These are phyloP conservation scores for Phaeosphaeria sp. DNA, from an alignment of 2,329 filamentous ascomycete genomes.

Conservation along the genomic window DNA sequence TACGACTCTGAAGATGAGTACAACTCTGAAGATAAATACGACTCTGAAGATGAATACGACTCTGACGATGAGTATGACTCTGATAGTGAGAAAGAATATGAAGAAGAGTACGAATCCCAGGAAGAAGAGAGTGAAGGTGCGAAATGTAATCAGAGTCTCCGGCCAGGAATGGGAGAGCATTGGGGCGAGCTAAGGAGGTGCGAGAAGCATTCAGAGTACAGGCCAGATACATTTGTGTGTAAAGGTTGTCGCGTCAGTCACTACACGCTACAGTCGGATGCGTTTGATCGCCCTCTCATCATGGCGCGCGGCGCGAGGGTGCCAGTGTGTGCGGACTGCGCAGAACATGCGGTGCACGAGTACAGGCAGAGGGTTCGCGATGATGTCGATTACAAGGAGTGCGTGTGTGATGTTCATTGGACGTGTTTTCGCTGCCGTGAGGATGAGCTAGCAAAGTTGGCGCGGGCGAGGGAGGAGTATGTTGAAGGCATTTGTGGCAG, in stretches of 20 bases:
- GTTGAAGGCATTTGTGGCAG: slow-evolving; percentile 4
- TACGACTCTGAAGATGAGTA: too few species aligned
- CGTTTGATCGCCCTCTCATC: slow-evolving; percentile 6
- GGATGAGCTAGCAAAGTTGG: neutral
- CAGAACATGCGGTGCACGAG: neutral
- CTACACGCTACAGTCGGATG: neutral
- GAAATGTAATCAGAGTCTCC: slow-evolving; percentile 6
- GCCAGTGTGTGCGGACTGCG: slow-evolving; percentile 7
- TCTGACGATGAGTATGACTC: too few species aligned
- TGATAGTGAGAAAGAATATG: too few species aligned
- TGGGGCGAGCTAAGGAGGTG: slow-evolving; percentile 9
- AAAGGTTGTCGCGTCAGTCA: slow-evolving; percentile 9
- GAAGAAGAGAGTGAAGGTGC: neutral
- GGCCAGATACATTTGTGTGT: neutral
- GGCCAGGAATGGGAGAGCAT: slow-evolving; percentile 9
- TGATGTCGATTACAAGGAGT: neutral
- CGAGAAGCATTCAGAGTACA: neutral
- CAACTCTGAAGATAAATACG: too few species aligned
- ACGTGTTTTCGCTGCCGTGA: slow-evolving; percentile 13
- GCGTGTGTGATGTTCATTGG: slow-evolving; percentile 10
- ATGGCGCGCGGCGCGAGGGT: slow-evolving; percentile 11
- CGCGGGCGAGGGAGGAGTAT: slow-evolving; percentile 3
- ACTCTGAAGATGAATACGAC: too few species aligned
- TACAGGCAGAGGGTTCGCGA: neutral
- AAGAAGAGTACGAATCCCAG: neutral